Evolutionary conservation across 163 green algal species (phyloP).

Genomic region (Scenedesmus sp.): DNA sequence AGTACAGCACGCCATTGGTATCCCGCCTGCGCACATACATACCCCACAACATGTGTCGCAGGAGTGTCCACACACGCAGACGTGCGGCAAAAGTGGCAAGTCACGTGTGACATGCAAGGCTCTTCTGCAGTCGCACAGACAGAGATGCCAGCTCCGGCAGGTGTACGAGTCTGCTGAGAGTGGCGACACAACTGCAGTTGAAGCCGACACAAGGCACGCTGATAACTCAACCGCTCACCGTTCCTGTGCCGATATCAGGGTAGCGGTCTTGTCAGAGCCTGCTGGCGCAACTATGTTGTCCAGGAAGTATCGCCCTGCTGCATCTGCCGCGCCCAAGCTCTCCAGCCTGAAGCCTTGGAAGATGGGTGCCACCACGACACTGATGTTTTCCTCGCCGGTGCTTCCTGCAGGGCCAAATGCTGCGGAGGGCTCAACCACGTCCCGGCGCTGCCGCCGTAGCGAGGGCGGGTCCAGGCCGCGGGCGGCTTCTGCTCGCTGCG

Average conservation of each 20-base stretch:
- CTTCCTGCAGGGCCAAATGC: constrained; percentile 86
- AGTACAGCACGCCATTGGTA: constrained; percentile 76
- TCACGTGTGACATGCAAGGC: no score
- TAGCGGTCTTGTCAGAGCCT: constrained; percentile 62
- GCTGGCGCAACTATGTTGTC: constrained; percentile 66
- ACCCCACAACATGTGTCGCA: not conserved
- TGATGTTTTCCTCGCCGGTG: constrained; percentile 88
- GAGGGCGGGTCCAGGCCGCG: constrained; percentile 74
- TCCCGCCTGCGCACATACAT: constrained; percentile 57
- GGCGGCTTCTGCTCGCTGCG: constrained; percentile 58
- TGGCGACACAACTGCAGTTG: no score
- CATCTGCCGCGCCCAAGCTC: constrained; percentile 71
- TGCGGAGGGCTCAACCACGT: constrained; percentile 72
- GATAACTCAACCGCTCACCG: not conserved
- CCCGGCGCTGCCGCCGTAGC: constrained; percentile 29
- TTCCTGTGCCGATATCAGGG: constrained; percentile 62
- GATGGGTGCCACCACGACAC: constrained; percentile 89
- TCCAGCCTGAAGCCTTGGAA: constrained; percentile 78
- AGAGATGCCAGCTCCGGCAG: no score
- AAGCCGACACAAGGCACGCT: no score
- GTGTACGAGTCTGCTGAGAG: not conserved
- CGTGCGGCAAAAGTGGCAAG: no score
- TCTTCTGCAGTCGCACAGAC: no score
- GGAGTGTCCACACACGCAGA: no score
- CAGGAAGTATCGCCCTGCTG: constrained; percentile 74